Base-by-base conservation (phyloP, 1,284 basidiomycete species). In the Abortiporus biennis region DNA sequence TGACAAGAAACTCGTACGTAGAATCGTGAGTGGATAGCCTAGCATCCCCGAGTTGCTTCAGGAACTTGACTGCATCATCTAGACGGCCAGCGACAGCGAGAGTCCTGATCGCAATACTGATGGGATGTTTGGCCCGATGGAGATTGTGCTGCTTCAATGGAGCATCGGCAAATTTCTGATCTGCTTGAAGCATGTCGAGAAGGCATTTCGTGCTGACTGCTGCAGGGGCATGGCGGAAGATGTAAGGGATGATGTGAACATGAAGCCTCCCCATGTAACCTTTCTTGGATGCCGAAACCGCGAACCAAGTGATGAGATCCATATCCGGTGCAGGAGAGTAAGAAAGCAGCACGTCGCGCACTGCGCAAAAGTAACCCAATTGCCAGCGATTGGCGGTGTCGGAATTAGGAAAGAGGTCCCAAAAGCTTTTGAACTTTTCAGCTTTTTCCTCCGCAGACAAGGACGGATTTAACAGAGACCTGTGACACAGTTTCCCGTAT, bases 341-440 rank as follows among this genome's bases (percentile, higher is more conserved):
- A 1, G 44, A 36, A 29, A 58, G 39, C 6, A 57, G 35, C n/a
- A 29, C 34, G 21, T 43, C 30, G 31, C 27, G 20, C 11, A 42
- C 21, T 5, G 22, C 12, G 11, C 19, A 6, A 21, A 36, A 21
- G 16, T 34, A 17, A 29, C 17, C 15, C 9, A 25, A 40, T 6
- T 11, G 11, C 4, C 19, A 25, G 15, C 6, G 17, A 11, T 23
- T 17, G 16, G 27, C 6, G 5, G 15, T 4, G 6, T 31, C 11
- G 9, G 50, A 49, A 29, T 52, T 40, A 2, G 70, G 72, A 22
- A 69, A 49, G 22, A 72, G 56, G 8, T 63, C 56, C 40, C 68
- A 58, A 71, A 71, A 74, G 20, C 57, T 52, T 3, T 46, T 23
- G 43, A 72, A 65, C 2, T 44, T 40, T 51, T 47, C 1, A 57